phyloP scores from a whole-genome alignment of 2,329 filamentous ascomycete species.

The Fusarium armeniacum region DNA sequence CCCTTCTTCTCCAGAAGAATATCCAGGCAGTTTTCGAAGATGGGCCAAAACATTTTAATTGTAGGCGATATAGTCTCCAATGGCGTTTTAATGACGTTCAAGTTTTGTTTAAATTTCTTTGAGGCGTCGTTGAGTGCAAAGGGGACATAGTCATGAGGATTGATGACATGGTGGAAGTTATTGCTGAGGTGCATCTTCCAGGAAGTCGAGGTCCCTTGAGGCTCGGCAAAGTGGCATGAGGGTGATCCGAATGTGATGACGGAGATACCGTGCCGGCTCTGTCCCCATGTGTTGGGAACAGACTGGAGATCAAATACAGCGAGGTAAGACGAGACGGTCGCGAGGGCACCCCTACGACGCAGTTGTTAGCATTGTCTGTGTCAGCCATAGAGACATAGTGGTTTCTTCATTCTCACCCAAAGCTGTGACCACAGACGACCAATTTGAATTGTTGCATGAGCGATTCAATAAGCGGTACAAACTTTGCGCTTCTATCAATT shows the following conservation, averaged over 20 bases:
- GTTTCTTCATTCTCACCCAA: background rate
- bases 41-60: constrained; percentile 13
- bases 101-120: background rate
- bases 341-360: background rate
- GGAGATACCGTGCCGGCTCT: background rate
- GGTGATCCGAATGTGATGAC: constrained; percentile 15
- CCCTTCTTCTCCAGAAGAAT: background rate
- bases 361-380: background rate
- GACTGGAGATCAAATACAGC: background rate
- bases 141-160: constrained; percentile 12
- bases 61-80: background rate
- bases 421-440: constrained; percentile 11
- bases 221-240: constrained; percentile 5
- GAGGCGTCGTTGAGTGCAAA: constrained; percentile 8
- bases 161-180: constrained; percentile 12
- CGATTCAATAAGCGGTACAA: constrained; percentile 4
- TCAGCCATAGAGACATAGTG: rapidly evolving
- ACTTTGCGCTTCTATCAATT: background rate
- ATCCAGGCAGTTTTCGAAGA: constrained; percentile 1
- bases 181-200: constrained; percentile 4
- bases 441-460: background rate
- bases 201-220: background rate
- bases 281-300: background rate
- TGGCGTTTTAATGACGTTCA: background rate
- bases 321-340: constrained; percentile 1